Base-by-base conservation (phyloP, 495 filamentous ascomycete genomes). In the Penicillium cinerascens region DNA sequence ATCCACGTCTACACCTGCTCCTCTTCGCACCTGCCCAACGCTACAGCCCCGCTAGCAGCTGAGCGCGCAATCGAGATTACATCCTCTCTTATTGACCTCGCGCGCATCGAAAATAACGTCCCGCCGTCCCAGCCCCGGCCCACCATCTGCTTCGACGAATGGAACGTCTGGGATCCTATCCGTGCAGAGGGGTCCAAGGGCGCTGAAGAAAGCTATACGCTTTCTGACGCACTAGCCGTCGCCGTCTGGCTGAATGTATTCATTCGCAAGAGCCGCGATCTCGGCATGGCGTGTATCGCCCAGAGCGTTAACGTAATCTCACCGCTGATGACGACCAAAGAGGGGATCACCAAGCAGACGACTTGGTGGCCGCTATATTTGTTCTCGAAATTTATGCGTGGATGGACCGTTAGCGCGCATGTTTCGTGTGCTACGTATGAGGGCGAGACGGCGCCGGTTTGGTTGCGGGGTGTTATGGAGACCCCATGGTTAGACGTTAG, bases 231-330 rank as follows among this genome's bases (percentile, higher is more conserved):
- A 6, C 69, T 89, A 13, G 87, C 87, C 42, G 88, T 91, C 0
- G 80, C 76, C 2, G 80, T 86, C 11, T 92, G 81, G 79, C 75
- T 91, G 20, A 91, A 91, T 60, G 87, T 86, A 10, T 91, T 92
- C 54, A 74, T 92, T n/a, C 80, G 88, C 15, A 86, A 92, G 74
- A 82, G 82, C 60, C 74, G 73, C 49, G 76, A 84, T 63, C 56
- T 92, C 15, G 85, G 86, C 46, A 92, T 91, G 88, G 85, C 87
- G 10, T 91, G 87, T 64, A 87, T 91, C 49, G 87, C 87, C 9
- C 87, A 91, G 71, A 83, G 71, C 49, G 85, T 91, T 33, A 91
- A 91, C 62, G 87, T 91, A 29, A 90, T 91, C 57, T 81, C 80
- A 23, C 88, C 86, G 1, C 74, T 91, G 17, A 87, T 89, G 84